phyloP scores from a whole-genome alignment of 1,139 yeast genomes.

The Hyphopichia buzzinii region DNA sequence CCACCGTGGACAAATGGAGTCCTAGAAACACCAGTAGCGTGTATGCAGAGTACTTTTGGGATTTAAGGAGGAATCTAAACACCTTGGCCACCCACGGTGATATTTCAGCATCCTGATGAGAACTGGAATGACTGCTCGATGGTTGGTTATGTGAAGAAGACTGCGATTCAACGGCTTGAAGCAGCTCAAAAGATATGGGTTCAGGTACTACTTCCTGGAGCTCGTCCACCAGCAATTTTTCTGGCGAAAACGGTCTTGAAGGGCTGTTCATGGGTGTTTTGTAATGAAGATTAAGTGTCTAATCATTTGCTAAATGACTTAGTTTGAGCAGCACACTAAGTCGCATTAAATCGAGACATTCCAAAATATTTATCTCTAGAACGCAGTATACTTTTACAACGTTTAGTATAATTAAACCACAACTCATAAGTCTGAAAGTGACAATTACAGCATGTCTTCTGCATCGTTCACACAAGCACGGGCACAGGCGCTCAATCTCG shows the following conservation, averaged over 20 bases:
- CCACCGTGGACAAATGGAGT: slow-evolving; percentile 57
- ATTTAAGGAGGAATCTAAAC: slow-evolving; percentile 9
- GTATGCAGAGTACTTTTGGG: slow-evolving; percentile 64
- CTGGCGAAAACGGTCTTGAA: no score
- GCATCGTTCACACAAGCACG: slow-evolving; percentile 39
- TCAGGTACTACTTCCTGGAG: slow-evolving; percentile 11
- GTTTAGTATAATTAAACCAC: no score
- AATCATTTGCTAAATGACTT: no score
- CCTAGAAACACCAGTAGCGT: slow-evolving; percentile 57
- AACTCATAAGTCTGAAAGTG: no score
- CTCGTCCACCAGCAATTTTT: background rate
- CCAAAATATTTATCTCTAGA: no score
- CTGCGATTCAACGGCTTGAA: background rate
- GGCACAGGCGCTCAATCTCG: slow-evolving; percentile 38
- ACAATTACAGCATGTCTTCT: slow-evolving; percentile 39
- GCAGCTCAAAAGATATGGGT: slow-evolving; percentile 13
- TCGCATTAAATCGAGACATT: no score
- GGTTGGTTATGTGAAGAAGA: background rate
- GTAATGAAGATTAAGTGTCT: no score
- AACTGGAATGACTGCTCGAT: background rate
- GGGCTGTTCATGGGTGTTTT: no score
- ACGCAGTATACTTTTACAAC: no score
- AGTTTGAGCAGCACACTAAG: no score
- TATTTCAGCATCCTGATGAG: background rate
- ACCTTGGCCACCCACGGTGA: slow-evolving; percentile 5